Evolutionary conservation across 2,329 filamentous ascomycete species (phyloP), one percentile per base, ranked within the genome.

Genomic region (Paecilomyces sp.): DNA sequence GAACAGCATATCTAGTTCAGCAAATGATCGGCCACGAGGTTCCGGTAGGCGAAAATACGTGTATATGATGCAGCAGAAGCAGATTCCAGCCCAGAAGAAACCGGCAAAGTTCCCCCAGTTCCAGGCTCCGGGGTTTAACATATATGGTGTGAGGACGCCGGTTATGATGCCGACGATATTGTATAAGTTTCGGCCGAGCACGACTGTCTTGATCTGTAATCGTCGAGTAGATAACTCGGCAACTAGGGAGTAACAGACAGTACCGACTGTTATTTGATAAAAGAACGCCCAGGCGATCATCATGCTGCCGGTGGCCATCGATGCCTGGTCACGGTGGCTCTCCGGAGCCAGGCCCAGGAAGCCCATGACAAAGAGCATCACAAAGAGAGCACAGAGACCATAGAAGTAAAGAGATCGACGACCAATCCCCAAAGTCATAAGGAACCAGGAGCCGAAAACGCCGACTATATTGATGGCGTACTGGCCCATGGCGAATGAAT

Each of bases 201-300:
- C 92, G 24, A 96, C 89, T 0, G 92, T 96, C 80, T 96, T 96
- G 79, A 95, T 92, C 70, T 92, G 89, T 34, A 97, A 82, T 1
- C 92, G 84, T 13, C 90, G 85, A 0, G 91, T 91, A 0, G 91
- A 92, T 24, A 96, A 76, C 73, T 96, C 92, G 0, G 89, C 85
- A 3, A 96, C 92, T 11, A 96, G 83, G 0, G 91, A 94, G 77
- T 95, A 96, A 74, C 89, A 91, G 7, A 96, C 91, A 0, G 92
- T 94, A 47, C 92, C 92, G 55, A 96, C 91, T 0, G 90, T 90
- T 55, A 93, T 81, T 72, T 96, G 91, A 76, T 96, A 96, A 67
- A 88, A 84, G 54, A 94, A 78, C 0, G 92, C 88, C 89, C 89
- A 94, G 59, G 87, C 75, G 34, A 94, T 80, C 88, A 96, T 92